Evolutionary conservation across 371 early-diverging fungal species (phyloP), one percentile per base, ranked within the genome.

Genomic region (Saksenaea oblongispora): DNA sequence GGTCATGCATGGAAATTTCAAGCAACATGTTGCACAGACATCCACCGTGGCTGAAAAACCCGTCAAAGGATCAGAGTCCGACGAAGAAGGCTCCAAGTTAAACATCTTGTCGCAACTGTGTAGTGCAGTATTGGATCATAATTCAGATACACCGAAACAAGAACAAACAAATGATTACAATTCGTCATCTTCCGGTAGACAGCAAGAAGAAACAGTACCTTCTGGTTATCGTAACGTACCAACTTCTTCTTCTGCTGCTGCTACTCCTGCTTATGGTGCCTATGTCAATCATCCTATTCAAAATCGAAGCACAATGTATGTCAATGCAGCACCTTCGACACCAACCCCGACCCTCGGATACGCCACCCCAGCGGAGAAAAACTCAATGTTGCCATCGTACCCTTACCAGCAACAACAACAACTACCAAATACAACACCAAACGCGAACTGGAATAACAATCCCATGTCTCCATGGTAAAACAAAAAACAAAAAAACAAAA

Each of bases 51-150:
- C 56, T 27, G 63, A 57, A 56, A 66, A 36, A 10, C 65, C 42
- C 34, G 44, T 66, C 31, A 61, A 44, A 28, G 57, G 36, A 8
- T 37, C 67, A 4, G 80, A 75, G 28, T 73, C 73, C 26, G 81
- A 82, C 34, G 79, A 79, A 34, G 79, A 82, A 61, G 79, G 79
- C 17, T 74, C 73, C 53, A 82, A 82, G 58, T 61, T 82, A 41
- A 76, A 64, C 18, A 75, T 82, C 41, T 60, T 82, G 24, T 78
- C 79, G 28, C 75, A 75, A 58, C 75, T 82, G 13, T 82, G 82
- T 54, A 82, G 77, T 44, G 79, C 69, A 36, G 82, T 78, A 8
- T 60, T 81, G 37, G 76, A 76, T 61, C 62, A 67, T 44, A 70
- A 67, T 51, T 76, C 66, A 42, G 64, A 79, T 57, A 47, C 64